Evolutionary conservation across 2,329 filamentous ascomycete species (phyloP).

Genomic region (Scortechinia acanthostroma): DNA sequence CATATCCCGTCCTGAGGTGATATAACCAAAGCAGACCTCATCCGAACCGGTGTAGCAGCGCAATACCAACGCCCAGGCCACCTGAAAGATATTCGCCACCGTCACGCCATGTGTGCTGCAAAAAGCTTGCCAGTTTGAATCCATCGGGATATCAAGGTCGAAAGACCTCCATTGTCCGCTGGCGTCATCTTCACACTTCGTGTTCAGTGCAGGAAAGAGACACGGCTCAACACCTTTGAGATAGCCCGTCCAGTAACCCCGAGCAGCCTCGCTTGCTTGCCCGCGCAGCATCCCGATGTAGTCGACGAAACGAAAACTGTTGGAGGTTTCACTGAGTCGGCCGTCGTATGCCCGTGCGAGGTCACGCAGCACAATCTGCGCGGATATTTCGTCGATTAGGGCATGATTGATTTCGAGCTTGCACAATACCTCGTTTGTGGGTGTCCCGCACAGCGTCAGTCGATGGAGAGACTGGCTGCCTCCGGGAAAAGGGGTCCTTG

Average conservation of each 20-base stretch:
- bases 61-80: slow-evolving; percentile 41
- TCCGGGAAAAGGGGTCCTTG: slow-evolving; percentile 2
- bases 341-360: slow-evolving; percentile 19
- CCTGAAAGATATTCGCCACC: slow-evolving; percentile 37
- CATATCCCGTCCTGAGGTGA: background rate
- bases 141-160: slow-evolving; percentile 8
- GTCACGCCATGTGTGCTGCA: slow-evolving; percentile 32
- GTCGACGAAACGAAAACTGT: too few species aligned
- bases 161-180: slow-evolving; percentile 5
- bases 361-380: slow-evolving; percentile 14
- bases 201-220: slow-evolving; percentile 32
- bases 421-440: too few species aligned
- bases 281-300: slow-evolving; percentile 22
- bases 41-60: slow-evolving; percentile 33
- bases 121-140: slow-evolving; percentile 15
- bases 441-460: slow-evolving; percentile 37
- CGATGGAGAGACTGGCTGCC: slow-evolving; percentile 30
- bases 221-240: slow-evolving; percentile 29
- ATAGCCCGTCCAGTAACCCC: slow-evolving; percentile 34
- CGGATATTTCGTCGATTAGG: slow-evolving; percentile 39
- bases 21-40: slow-evolving; percentile 42
- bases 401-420: slow-evolving; percentile 41
- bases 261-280: slow-evolving; percentile 24
- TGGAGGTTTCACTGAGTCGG: slow-evolving; percentile 23
- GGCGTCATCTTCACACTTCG: too few species aligned